Percentiles rank a stretch among this genome's conserved stretches.
These are phyloP conservation scores for Podaxis sp. DNA, from an alignment of 768 basidiomycete genomes.

Conservation along the genomic window DNA sequence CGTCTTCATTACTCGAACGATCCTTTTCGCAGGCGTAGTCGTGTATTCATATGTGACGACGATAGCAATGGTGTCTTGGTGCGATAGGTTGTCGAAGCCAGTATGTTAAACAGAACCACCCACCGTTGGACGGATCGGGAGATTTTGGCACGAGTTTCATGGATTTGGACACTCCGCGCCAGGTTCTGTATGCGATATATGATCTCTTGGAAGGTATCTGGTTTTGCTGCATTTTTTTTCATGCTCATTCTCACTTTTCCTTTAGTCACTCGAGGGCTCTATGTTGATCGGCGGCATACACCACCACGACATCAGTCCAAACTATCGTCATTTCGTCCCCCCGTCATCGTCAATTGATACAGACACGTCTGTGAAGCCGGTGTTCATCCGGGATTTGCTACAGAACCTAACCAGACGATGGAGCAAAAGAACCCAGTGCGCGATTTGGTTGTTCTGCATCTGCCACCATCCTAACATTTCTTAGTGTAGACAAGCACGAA, in stretches of 20 bases:
- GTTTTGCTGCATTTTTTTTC: background rate
- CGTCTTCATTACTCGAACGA: background rate
- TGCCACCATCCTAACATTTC: background rate
- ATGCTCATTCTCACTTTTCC: background rate
- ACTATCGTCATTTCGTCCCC: background rate
- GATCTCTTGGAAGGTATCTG: too few relatives aligned
- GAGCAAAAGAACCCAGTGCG: background rate
- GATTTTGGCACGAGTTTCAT: background rate
- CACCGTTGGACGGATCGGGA: background rate
- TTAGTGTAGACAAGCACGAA: background rate
- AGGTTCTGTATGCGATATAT: too few relatives aligned
- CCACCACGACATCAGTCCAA: too few relatives aligned
- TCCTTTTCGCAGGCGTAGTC: background rate
- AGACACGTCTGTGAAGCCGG: background rate
- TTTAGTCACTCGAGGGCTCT: constrained; percentile 9
- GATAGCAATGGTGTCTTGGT: background rate
- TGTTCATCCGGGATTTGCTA: constrained; percentile 5
- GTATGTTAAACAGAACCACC: background rate
- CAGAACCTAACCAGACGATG: background rate
- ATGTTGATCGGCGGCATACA: constrained; percentile 3
- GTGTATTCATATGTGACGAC: background rate
- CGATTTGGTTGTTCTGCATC: background rate
- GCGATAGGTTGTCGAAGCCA: background rate
- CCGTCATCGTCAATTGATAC: background rate
- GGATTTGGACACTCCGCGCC: too few relatives aligned